Evolutionary conservation across 495 filamentous ascomycete genomes (phyloP), one percentile per base, ranked within the genome.

Genomic region (Corynascus novoguineensis): DNA sequence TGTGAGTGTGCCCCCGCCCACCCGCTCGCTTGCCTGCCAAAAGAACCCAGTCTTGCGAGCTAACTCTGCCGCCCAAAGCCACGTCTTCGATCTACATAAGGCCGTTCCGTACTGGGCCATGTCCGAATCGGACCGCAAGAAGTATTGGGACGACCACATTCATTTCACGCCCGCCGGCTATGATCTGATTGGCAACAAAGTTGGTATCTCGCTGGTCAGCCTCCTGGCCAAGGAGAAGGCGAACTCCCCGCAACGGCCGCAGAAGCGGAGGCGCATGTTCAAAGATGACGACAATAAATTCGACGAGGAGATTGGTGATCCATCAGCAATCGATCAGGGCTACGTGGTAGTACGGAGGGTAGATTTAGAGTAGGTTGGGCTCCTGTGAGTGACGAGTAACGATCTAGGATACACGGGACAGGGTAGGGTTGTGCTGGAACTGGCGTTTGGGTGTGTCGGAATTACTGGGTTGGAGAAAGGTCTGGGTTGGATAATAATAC

Each of bases 111-210:
- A 79, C 61, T 77, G 75, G 51, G 50, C 55, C n/a, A 71, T 85
- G 65, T 53, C 65, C 3, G 60, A 70, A 9, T 50, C 68, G 6
- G 76, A 78, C 55, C 63, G 73, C 17, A 50, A 72, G 4, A 67
- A 66, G 37, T 77, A 82, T 50, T 85, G 82, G 78, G 78, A 83
- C 60, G 84, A 87, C 71, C 78, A 76, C 15, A 53, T 86, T 24
- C 84, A 87, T 68, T 72, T 86, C 42, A 83, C 76, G 7, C 64
- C 75, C 3, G 70, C 65, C 22, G 84, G 84, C 12, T 86, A 87
- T 70, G 73, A 81, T 52, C 53, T 77, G 44, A 78, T 87, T 58
- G 84, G 84, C 0, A 62, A 76, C 48, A 69, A 73, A 48, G 73
- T 85, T 44, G 81, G 73, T 42, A 68, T 73, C 28, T 70, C 66